Evolutionary conservation across 192 early-diverging fungal species (phyloP).

Genomic region (Backusella tarrabulga): DNA sequence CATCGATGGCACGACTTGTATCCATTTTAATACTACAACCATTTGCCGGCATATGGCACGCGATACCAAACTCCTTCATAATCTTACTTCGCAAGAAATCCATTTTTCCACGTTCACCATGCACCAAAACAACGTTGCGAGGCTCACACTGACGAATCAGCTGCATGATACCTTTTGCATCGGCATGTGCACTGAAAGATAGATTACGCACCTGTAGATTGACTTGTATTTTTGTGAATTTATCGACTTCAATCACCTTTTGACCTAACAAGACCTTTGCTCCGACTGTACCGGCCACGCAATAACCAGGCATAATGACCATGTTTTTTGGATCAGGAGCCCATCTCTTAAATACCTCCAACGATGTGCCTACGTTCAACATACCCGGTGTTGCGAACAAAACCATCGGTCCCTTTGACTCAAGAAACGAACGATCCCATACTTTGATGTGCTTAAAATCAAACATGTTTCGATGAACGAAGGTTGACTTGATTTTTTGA

Average conservation of each 20-base stretch:
- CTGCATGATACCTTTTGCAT: constrained; percentile 97
- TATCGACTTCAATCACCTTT: constrained; percentile 83
- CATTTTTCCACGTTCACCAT: constrained; percentile 94
- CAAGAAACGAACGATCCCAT: constrained; percentile 69
- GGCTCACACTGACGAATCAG: constrained; percentile 88
- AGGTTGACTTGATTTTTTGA: constrained; percentile 92
- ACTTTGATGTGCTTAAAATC: constrained; percentile 93
- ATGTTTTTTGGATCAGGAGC: constrained; percentile 90
- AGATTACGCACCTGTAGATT: constrained; percentile 93
- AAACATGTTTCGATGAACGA: constrained; percentile 95
- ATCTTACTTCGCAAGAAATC: constrained; percentile 78
- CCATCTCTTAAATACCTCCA: constrained; percentile 97
- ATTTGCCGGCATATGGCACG: constrained; percentile 88
- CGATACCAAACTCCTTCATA: constrained; percentile 78
- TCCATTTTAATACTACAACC: constrained; percentile 72
- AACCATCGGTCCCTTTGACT: constrained; percentile 89
- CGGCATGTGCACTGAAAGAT: constrained; percentile 96
- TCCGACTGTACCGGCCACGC: constrained; percentile 95
- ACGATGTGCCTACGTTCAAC: constrained; percentile 93
- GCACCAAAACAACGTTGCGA: constrained; percentile 89
- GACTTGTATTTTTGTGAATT: constrained; percentile 70
- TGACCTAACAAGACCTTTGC: constrained; percentile 89
- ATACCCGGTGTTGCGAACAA: constrained; percentile 97
- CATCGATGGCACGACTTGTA: constrained; percentile 65
- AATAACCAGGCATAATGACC: constrained; percentile 98